Percentiles rank a stretch among this genome's conserved stretches.
Evolutionary conservation across 2,329 filamentous ascomycete species (phyloP).

Genomic region (Pseudogymnoascus sp.): DNA sequence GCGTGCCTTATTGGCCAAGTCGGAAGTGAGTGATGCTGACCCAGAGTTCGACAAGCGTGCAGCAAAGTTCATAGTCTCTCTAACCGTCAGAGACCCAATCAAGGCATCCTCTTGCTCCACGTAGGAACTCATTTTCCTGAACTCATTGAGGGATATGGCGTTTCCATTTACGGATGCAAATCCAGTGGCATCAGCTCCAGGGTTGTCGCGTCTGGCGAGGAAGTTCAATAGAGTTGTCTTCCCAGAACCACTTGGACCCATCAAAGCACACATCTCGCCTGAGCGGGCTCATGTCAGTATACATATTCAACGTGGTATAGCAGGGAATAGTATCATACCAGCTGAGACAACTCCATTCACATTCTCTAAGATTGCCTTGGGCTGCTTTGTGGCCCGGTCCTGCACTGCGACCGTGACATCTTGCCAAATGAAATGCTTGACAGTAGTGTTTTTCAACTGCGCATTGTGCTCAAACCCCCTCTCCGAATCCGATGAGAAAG

Average conservation of each 20-base stretch:
- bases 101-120: conserved; percentile 80
- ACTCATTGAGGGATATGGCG: conserved; percentile 40
- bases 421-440: conserved; percentile 59
- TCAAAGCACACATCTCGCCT: conserved; percentile 71
- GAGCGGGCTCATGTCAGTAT: conserved; percentile 12
- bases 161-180: conserved; percentile 42
- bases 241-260: conserved; percentile 74
- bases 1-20: background rate
- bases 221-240: conserved; percentile 80
- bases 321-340: conserved; percentile 33
- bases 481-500: background rate
- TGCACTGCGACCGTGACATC: conserved; percentile 64
- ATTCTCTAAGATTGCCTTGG: conserved; percentile 55
- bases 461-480: conserved; percentile 13
- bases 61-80: conserved; percentile 68
- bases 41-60: conserved; percentile 53
- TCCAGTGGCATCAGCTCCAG: conserved; percentile 43
- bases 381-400: conserved; percentile 56
- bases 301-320: background rate
- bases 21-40: conserved; percentile 28
- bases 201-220: conserved; percentile 60
- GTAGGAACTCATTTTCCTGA: conserved; percentile 61
- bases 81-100: conserved; percentile 69
- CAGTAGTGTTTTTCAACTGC: conserved; percentile 56
- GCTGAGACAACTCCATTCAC: conserved; percentile 58